A percentile compares a stretch with the other conserved stretches of the same genome.
Evolutionary conservation across 441 rosid genomes (phyloP).

Genomic region (Eruca vesicaria): DNA sequence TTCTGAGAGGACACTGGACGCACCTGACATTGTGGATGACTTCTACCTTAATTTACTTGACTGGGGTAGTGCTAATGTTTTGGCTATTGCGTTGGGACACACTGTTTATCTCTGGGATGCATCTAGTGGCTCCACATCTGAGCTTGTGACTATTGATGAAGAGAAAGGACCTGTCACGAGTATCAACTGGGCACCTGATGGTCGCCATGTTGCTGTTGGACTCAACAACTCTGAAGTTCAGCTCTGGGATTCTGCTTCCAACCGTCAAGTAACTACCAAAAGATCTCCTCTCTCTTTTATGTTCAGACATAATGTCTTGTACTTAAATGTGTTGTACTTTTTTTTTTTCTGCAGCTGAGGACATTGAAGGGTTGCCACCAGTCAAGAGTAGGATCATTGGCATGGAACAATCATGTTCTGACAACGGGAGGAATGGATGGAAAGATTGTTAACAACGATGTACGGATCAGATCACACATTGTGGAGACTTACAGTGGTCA

Average conservation of each 20-base stretch:
- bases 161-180: conserved; percentile 77
- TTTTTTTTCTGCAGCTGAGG: conserved; percentile 29
- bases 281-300: neutral
- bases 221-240: conserved; percentile 50
- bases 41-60: conserved; percentile 73
- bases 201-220: conserved; percentile 64
- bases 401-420: conserved; percentile 57
- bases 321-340: conserved; percentile 11
- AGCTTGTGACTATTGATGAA: conserved; percentile 60
- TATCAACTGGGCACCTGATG: conserved; percentile 78
- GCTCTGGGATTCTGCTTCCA: conserved; percentile 53
- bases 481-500: conserved; percentile 33
- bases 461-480: conserved; percentile 44
- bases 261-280: conserved; percentile 34
- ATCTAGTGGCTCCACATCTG: conserved; percentile 55
- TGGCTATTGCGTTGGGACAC: conserved; percentile 65
- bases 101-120: conserved; percentile 76
- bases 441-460: conserved; percentile 43
- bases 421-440: conserved; percentile 57
- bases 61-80: conserved; percentile 70
- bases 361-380: conserved; percentile 46
- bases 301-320: neutral
- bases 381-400: conserved; percentile 43
- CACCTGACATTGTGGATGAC: conserved; percentile 70
- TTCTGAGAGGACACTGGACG: conserved; percentile 71